Conservation (phyloP, 352 stramenopile genomes). For the Phytopythium vexans region DNA sequence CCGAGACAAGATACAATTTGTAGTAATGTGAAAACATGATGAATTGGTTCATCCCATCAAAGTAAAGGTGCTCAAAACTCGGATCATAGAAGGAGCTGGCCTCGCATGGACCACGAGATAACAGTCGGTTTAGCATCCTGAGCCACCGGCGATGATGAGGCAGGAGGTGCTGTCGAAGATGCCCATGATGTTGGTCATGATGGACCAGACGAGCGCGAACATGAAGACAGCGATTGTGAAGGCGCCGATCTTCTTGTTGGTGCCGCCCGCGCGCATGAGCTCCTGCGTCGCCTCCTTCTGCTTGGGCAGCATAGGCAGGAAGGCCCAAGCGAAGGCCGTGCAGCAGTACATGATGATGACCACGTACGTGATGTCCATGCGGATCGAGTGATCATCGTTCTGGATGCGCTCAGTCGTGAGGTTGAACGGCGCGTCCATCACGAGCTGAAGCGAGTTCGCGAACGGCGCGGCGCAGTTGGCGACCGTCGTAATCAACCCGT, state of each 20-base stretch:
- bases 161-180: slow-evolving; percentile 21
- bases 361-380: slow-evolving; percentile 33
- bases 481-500: slow-evolving; percentile 35
- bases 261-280: slow-evolving; percentile 21
- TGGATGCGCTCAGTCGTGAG: slow-evolving; percentile 24
- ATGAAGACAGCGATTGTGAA: slow-evolving; percentile 26
- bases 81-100: no score
- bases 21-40: no score
- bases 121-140: slow-evolving; percentile 10
- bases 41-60: no score
- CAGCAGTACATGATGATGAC: slow-evolving; percentile 27
- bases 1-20: no score
- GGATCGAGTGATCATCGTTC: slow-evolving; percentile 22
- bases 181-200: slow-evolving; percentile 23
- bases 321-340: slow-evolving; percentile 27
- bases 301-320: slow-evolving; percentile 21
- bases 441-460: slow-evolving; percentile 23
- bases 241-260: slow-evolving; percentile 21
- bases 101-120: neutral
- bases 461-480: slow-evolving; percentile 27
- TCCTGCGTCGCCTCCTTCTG: slow-evolving; percentile 32
- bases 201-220: slow-evolving; percentile 21
- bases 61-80: no score
- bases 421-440: slow-evolving; percentile 33
- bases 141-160: slow-evolving; percentile 21